Evolutionary conservation across 768 basidiomycete genomes (phyloP).

Genomic region (Nidula microcarpa): DNA sequence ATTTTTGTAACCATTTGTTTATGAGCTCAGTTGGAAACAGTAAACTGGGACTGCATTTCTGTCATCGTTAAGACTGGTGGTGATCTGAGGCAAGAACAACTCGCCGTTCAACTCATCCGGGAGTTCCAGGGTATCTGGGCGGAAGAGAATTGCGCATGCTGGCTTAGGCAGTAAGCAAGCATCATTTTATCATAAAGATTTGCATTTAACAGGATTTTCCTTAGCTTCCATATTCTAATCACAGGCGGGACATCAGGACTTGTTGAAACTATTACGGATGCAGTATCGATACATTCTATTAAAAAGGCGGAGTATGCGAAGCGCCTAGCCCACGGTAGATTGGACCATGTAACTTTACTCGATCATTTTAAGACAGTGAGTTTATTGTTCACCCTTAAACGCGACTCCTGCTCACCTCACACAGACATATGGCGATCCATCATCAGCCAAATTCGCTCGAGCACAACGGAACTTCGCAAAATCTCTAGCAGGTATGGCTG

Average conservation of each 20-base stretch:
- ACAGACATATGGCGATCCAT: slow-evolving; percentile 87
- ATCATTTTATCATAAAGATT: background rate
- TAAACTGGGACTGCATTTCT: slow-evolving; percentile 86
- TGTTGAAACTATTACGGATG: slow-evolving; percentile 97
- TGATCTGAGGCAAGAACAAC: slow-evolving; percentile 94
- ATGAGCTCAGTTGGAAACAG: slow-evolving; percentile 26
- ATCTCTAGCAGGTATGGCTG: slow-evolving; percentile 70
- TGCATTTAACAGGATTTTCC: background rate
- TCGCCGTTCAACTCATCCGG: slow-evolving; percentile 92
- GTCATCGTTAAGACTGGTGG: slow-evolving; percentile 99
- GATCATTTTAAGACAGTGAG: slow-evolving; percentile 89
- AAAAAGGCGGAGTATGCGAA: slow-evolving; percentile 98
- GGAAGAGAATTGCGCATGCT: slow-evolving; percentile 89
- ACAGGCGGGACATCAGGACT: slow-evolving; percentile 91
- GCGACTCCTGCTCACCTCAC: background rate
- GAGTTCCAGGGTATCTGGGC: slow-evolving; percentile 94
- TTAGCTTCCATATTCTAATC: slow-evolving; percentile 92
- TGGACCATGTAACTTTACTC: slow-evolving; percentile 84
- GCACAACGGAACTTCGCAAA: slow-evolving; percentile 95
- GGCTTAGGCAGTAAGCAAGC: slow-evolving; percentile 80
- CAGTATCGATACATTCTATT: slow-evolving; percentile 98
- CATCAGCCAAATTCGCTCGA: slow-evolving; percentile 81
- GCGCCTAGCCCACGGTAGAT: slow-evolving; percentile 70
- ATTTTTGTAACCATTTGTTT: slow-evolving; percentile 3
- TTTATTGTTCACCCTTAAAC: slow-evolving; percentile 2